phyloP scores from a whole-genome alignment of 345 rosid genomes.

The Moringa oleifera region DNA sequence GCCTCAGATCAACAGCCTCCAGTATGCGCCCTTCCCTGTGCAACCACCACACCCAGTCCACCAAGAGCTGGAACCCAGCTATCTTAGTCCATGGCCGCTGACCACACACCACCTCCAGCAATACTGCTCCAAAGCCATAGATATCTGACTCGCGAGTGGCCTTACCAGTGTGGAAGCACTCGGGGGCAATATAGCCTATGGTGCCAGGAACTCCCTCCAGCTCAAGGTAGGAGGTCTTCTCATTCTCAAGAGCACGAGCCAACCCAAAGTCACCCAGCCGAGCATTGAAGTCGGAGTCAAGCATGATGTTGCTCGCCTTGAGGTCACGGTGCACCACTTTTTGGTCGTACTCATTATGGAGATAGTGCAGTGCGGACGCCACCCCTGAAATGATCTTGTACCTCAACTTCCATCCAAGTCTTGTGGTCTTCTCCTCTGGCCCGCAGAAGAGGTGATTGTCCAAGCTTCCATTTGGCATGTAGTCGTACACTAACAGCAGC shows the following conservation, averaged over 20 bases:
- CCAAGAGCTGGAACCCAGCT: constrained; percentile 25
- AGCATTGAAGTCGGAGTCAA: constrained; percentile 50
- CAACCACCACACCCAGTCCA: constrained; percentile 57
- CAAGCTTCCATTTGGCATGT: constrained; percentile 62
- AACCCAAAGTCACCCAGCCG: constrained; percentile 57
- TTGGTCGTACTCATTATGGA: constrained; percentile 55
- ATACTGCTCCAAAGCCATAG: constrained; percentile 50
- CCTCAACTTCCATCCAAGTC: constrained; percentile 35
- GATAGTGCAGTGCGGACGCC: constrained; percentile 51
- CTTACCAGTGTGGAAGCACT: constrained; percentile 52
- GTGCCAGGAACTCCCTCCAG: constrained; percentile 49
- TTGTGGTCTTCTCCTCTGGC: constrained; percentile 9
- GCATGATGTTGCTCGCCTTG: constrained; percentile 58
- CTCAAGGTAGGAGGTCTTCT: constrained; percentile 48
- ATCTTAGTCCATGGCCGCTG: constrained; percentile 39
- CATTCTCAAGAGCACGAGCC: constrained; percentile 49
- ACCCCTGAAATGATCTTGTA: constrained; percentile 45
- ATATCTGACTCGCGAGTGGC: constrained; percentile 60
- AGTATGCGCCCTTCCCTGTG: constrained; percentile 38
- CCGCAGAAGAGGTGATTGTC: constrained; percentile 40
- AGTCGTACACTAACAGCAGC: constrained; percentile 50
- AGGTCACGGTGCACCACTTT: constrained; percentile 64
- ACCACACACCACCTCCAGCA: constrained; percentile 54
- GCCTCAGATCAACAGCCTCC: constrained; percentile 44
- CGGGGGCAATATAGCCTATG: constrained; percentile 52